Base-by-base conservation (phyloP, 306 rosid genomes). In the Vigna radiata region DNA sequence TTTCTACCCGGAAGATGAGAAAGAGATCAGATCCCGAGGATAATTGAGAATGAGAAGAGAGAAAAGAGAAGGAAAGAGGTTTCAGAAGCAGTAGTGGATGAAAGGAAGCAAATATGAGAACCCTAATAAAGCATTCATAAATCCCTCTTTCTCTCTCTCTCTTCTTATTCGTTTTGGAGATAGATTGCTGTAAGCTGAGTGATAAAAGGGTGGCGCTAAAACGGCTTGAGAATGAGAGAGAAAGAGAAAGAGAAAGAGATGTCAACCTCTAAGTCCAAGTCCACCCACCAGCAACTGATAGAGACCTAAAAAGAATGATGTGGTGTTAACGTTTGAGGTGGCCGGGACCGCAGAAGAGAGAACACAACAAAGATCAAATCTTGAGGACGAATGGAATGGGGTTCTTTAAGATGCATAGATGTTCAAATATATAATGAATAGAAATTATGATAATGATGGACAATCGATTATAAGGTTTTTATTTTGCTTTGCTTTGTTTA, bases 261-360 rank as follows among this genome's bases (percentile, higher is more conserved):
- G 88, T 78, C 84, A 83, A 68, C 75, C 63, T 82, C 81, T 84
- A 53, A 73, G 70, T 79, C 80, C 81, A 59, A 73, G 70, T 79
- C 80, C 85, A 79, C 85, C 83, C 90, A 93, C 97, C 97, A 89
- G 90, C 90, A 83, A 91, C 79, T 81, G 96, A 93, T 87, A 77
- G 81, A 84, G 93, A 93, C 86, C 29, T 61, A 61, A 61, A 60
- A 1, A 31, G 44, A 61, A 61, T 61, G 68, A 61, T 61, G 68
- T 29, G 67, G 67, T 61, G 68, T 61, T 15, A 31, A 33, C 14
- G 68, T 61, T 61, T 60, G 67, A 60, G 67, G 43, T 60, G 21
- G 10, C 41, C 67, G 43, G 67, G 66, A 0, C 66, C 21, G 67
- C 19, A 61, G 44, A 33, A 61, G 23, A 61, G 68, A 61, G 5